Evolutionary conservation across 2,329 filamentous ascomycete species (phyloP).

Genomic region (Aspergillus alliaceus): DNA sequence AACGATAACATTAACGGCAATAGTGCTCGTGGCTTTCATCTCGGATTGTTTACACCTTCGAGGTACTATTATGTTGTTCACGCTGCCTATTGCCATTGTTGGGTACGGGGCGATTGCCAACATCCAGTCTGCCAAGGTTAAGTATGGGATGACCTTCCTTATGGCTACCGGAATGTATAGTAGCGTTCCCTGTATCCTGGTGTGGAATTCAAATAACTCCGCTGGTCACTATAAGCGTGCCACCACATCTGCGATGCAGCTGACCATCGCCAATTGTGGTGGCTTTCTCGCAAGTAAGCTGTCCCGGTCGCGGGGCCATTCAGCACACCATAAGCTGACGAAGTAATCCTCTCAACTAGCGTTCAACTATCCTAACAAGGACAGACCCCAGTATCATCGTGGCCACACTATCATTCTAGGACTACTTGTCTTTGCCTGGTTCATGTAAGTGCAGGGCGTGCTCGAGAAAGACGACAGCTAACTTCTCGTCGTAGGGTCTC

Average conservation of each 20-base stretch:
- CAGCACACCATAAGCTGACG: conserved; percentile 11
- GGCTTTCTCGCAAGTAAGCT: conserved; percentile 62
- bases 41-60: conserved; percentile 62
- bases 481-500: conserved; percentile 48
- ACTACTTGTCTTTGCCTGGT: conserved; percentile 62
- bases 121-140: conserved; percentile 50
- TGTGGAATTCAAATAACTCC: conserved; percentile 68
- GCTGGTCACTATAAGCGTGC: conserved; percentile 70
- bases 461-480: neutral
- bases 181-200: conserved; percentile 62
- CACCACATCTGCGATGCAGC: conserved; percentile 64
- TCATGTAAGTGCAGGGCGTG: conserved; percentile 54
- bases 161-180: conserved; percentile 67
- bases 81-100: conserved; percentile 63
- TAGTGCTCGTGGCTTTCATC: conserved; percentile 48
- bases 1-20: neutral
- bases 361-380: conserved; percentile 60
- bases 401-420: conserved; percentile 64
- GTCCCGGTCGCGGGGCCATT: neutral
- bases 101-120: conserved; percentile 66
- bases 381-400: conserved; percentile 59
- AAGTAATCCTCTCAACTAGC: conserved; percentile 42
- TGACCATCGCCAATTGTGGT: conserved; percentile 66
- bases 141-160: conserved; percentile 67
- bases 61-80: conserved; percentile 63